Evolutionary conservation across 306 rosid genomes (phyloP).

Genomic region (Malus domestica): DNA sequence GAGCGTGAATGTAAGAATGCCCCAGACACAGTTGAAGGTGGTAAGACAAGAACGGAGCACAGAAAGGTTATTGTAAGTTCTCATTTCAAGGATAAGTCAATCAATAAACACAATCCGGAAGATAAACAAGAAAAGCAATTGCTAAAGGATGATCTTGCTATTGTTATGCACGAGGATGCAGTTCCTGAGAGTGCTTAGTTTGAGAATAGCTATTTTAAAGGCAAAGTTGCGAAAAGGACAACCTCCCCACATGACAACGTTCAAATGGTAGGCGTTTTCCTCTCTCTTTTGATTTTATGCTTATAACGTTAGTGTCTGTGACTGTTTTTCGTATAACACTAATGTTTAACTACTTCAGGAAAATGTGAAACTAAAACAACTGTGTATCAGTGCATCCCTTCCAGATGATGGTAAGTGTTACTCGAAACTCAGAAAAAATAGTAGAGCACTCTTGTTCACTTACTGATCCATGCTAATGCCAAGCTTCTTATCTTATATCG

Average conservation of each 20-base stretch:
- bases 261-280: slow-evolving; percentile 44
- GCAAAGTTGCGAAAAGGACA: slow-evolving; percentile 51
- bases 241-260: slow-evolving; percentile 30
- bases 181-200: slow-evolving; percentile 26
- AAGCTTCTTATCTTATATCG: not conserved
- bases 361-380: slow-evolving; percentile 34
- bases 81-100: slow-evolving; percentile 52
- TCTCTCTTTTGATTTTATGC: not conserved
- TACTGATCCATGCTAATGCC: not conserved
- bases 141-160: slow-evolving; percentile 19
- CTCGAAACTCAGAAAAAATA: not conserved
- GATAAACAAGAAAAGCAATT: slow-evolving; percentile 21
- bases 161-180: slow-evolving; percentile 16
- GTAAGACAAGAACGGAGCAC: slow-evolving; percentile 37
- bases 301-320: not conserved
- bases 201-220: slow-evolving; percentile 21
- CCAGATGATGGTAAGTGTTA: slow-evolving; percentile 37
- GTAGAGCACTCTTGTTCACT: slow-evolving; percentile 1
- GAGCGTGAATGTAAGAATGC: slow-evolving; percentile 29
- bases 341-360: slow-evolving; percentile 45
- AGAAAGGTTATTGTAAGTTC: slow-evolving; percentile 61
- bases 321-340: slow-evolving; percentile 13
- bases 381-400: slow-evolving; percentile 22
- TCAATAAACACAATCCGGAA: slow-evolving; percentile 26
- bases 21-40: slow-evolving; percentile 26